Percentiles rank a stretch among this genome's conserved stretches.
Conservation (phyloP, 2,329 filamentous ascomycete species). For the Aspergillus sp. region DNA sequence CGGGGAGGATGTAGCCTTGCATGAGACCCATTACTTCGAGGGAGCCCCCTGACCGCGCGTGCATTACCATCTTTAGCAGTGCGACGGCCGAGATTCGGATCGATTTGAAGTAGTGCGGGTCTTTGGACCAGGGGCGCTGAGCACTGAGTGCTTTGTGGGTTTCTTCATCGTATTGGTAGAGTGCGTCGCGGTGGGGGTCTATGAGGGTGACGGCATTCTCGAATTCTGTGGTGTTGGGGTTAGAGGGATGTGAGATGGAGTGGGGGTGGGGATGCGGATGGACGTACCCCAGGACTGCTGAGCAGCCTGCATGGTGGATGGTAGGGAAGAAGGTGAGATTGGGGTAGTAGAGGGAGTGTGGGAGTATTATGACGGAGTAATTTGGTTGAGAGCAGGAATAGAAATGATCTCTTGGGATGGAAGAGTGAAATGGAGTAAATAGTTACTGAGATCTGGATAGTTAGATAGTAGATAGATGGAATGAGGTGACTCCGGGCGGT, state of each 20-base stretch:
- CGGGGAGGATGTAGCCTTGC: constrained; percentile 86
- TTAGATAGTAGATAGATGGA: not conserved
- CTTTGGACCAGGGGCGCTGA: constrained; percentile 71
- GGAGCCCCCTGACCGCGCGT: constrained; percentile 88
- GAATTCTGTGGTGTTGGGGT: constrained; percentile 63
- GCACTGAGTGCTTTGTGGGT: constrained; percentile 67
- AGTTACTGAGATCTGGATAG: not conserved
- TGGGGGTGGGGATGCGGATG: constrained; percentile 2
- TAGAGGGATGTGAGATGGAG: constrained; percentile 8
- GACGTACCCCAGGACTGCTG: constrained; percentile 62
- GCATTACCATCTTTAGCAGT: constrained; percentile 98
- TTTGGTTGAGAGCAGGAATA: not conserved
- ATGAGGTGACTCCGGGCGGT: constrained; percentile 27
- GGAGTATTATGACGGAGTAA: not conserved
- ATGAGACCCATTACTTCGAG: constrained; percentile 98
- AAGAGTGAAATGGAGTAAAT: not conserved
- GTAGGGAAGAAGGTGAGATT: not conserved
- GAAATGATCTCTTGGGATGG: not conserved
- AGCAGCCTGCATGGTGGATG: constrained; percentile 54
- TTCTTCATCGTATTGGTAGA: constrained; percentile 77
- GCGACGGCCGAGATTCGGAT: constrained; percentile 93
- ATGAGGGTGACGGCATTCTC: constrained; percentile 83
- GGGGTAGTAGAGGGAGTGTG: not conserved
- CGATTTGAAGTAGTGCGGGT: constrained; percentile 86
- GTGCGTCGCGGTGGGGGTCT: constrained; percentile 82